A percentile compares a stretch with the other conserved stretches of the same genome.
Evolutionary conservation across 371 early-diverging fungal genomes (phyloP).

Genomic region (Agmasoma carcini): DNA sequence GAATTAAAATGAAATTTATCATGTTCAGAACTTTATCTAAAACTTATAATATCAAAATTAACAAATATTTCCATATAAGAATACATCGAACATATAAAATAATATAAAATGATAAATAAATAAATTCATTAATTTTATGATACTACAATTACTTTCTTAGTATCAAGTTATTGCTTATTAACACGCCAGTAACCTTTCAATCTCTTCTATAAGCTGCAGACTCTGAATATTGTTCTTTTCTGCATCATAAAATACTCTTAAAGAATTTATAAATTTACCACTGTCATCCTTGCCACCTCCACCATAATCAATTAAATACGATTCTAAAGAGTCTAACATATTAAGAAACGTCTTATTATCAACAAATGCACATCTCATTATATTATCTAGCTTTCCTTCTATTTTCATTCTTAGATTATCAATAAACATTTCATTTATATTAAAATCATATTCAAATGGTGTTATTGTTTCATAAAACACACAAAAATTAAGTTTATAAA

Average conservation of each 20-base stretch:
- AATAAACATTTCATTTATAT: not conserved
- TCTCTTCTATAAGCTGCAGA: no score
- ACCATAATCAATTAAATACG: not conserved
- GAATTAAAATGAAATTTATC: no score
- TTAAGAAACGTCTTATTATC: slow-evolving; percentile 11
- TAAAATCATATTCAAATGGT: not conserved
- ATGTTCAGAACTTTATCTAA: no score
- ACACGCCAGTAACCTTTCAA: no score
- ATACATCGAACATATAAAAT: no score
- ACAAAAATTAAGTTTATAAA: slow-evolving; percentile 26
- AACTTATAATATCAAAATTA: no score
- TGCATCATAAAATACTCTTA: slow-evolving; percentile 13
- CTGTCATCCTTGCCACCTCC: not conserved
- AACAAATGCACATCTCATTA: slow-evolving; percentile 10
- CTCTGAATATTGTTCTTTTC: no score
- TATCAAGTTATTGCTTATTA: no score
- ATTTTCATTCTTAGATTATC: not conserved
- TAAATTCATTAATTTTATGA: no score
- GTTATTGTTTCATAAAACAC: slow-evolving; percentile 29
- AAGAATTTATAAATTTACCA: not conserved
- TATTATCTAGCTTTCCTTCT: slow-evolving; percentile 1
- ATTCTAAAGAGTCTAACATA: not conserved
- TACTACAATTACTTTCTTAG: no score
- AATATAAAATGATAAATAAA: no score
- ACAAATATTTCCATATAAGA: no score